A percentile compares a stretch with the other conserved stretches of the same genome.
phyloP scores from a whole-genome alignment of 208 protist genomes.

The Trypanosomatidae sp. region DNA sequence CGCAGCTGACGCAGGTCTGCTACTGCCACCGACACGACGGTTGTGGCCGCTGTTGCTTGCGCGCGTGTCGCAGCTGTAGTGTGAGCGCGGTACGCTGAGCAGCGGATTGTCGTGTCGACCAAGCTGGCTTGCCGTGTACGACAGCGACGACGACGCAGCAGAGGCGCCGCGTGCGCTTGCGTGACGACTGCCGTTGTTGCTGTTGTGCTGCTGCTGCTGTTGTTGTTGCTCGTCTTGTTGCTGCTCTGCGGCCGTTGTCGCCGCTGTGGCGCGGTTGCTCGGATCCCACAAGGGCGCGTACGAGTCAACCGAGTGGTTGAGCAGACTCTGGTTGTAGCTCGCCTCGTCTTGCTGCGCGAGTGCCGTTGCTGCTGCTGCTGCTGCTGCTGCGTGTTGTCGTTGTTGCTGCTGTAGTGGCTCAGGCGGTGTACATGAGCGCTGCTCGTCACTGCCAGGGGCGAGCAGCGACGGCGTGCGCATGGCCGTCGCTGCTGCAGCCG shows the following conservation, averaged over 20 bases:
- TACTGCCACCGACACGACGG: too few species aligned
- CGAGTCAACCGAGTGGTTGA: conserved; percentile 49
- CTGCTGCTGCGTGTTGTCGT: too few species aligned
- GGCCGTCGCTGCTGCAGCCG: background rate
- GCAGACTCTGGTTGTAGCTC: conserved; percentile 4
- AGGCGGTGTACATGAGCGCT: background rate
- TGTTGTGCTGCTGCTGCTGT: too few species aligned
- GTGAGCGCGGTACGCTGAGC: conserved; percentile 19
- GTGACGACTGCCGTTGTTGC: background rate
- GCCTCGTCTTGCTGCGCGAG: conserved; percentile 7
- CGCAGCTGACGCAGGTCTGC: too few species aligned
- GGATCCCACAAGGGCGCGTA: conserved; percentile 53
- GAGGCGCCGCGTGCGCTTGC: conserved; percentile 1
- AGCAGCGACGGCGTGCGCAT: background rate
- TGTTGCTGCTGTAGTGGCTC: too few species aligned
- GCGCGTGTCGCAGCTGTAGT: too few species aligned
- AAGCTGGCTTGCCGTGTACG: conserved; percentile 24
- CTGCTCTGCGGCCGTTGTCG: too few species aligned
- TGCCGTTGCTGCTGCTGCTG: conserved; percentile 5
- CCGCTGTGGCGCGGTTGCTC: background rate
- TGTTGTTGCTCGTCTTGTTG: too few species aligned
- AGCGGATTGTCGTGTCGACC: conserved; percentile 56
- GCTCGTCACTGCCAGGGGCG: background rate
- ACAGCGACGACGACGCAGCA: conserved; percentile 12
- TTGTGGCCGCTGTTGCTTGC: too few species aligned